Base-by-base conservation (phyloP, 345 rosid genomes). In the Erucastrum elatum region DNA sequence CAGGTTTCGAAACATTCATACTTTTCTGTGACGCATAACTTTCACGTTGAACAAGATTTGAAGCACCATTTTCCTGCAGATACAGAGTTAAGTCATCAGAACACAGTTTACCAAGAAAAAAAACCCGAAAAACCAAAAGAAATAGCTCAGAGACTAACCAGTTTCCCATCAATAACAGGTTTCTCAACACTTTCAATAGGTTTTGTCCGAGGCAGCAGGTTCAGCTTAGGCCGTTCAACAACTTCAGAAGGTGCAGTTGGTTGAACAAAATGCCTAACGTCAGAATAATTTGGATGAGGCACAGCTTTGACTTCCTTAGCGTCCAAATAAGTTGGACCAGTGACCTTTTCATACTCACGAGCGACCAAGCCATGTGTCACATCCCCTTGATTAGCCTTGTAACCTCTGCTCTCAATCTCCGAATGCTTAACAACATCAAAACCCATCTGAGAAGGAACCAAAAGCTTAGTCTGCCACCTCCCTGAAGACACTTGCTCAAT, bases 401-500 rank as follows among this genome's bases (percentile, higher is more conserved):
- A 79, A 25, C 75, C 72, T 26, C 80, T 83, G 53, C 68, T 84
- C 26, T 85, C 89, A 4, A 67, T 37, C 70, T 86, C 94, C 2
- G 82, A 68, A 76, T 84, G 77, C 68, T 83, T 85, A 77, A 79
- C 73, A 74, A 78, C 84, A 75, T 89, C 90, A 53, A 29, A 56
- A 39, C 39, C 77, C 44, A 60, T 71, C 66, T 66, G 80, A 76
- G 73, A 82, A 77, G 89, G 90, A 13, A 75, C 83, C 64, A 88
- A 84, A 46, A 67, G 88, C 71, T 87, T 88, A 0, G 90, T 81
- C 78, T 89, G 94, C 94, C 94, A 93, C 85, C 90, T 83, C 63
- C 94, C 91, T 0, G 94, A 93, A 68, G 93, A 87, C 17, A 87
- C 87, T 78, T 90, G 91, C 15, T 93, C 94, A 59, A 87, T 74